Conservation (phyloP, 2,329 filamentous ascomycete species). For the Diaporthe nobilis region DNA sequence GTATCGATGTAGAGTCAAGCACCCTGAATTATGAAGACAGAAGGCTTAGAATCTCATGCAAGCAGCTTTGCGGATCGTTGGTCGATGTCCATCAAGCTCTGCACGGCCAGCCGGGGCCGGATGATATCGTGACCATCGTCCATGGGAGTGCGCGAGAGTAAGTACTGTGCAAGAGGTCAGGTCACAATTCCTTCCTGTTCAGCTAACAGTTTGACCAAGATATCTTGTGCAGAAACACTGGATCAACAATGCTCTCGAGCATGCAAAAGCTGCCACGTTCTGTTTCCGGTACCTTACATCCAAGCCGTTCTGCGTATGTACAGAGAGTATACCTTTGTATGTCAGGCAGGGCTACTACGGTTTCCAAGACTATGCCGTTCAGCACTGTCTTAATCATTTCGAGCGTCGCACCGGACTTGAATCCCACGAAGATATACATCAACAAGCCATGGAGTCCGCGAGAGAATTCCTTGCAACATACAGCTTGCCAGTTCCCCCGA, state of each 20-base stretch:
- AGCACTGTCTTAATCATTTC: slow-evolving; percentile 4
- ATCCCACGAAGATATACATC: neutral
- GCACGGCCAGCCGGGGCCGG: neutral
- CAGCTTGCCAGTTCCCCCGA: neutral
- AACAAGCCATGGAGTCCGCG: neutral
- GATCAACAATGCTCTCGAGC: neutral
- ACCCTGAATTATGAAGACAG: neutral
- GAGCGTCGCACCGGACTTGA: neutral
- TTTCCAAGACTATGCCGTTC: slow-evolving; percentile 11
- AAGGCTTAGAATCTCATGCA: slow-evolving; percentile 7
- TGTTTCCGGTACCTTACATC: slow-evolving; percentile 8
- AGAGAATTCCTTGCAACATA: neutral
- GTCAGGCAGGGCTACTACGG: neutral
- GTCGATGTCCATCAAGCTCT: neutral
- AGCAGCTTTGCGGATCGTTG: slow-evolving; percentile 18
- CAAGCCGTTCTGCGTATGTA: neutral
- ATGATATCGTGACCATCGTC: slow-evolving; percentile 7
- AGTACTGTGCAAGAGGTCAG: neutral
- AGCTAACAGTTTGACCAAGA: neutral
- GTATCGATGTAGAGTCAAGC: neutral
- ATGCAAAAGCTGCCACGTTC: slow-evolving; percentile 17
- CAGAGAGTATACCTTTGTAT: neutral
- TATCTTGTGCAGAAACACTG: neutral
- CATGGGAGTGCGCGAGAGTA: slow-evolving; percentile 16
- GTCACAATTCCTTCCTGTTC: too few relatives aligned